Conservation (phyloP, 1,139 yeast genomes). For the Arxiozyma slooffiae region DNA sequence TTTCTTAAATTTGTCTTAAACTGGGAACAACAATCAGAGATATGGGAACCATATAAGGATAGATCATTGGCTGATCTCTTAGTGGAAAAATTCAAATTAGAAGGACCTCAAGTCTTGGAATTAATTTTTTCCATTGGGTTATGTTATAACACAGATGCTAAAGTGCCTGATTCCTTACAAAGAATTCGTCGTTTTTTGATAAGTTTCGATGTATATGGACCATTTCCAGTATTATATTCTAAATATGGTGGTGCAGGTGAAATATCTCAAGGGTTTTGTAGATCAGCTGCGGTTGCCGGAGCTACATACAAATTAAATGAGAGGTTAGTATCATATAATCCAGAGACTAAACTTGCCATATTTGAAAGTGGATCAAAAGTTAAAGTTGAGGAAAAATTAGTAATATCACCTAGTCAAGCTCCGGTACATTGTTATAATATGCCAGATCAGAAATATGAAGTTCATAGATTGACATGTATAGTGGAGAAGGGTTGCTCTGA, state of each 20-base stretch:
- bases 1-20: constrained; percentile 81
- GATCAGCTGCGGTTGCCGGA: constrained; percentile 98
- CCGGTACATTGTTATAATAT: constrained; percentile 35
- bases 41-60: constrained; percentile 48
- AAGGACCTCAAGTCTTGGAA: constrained; percentile 67
- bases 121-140: constrained; percentile 79
- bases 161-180: constrained; percentile 64
- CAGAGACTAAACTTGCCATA: constrained; percentile 52
- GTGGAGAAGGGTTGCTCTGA: constrained; percentile 82
- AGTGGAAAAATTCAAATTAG: constrained; percentile 55
- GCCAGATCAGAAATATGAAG: constrained; percentile 40
- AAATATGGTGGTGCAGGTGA: constrained; percentile 97
- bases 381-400: constrained; percentile 64
- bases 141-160: constrained; percentile 48
- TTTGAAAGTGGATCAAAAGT: constrained; percentile 71
- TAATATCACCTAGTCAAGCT: constrained; percentile 63
- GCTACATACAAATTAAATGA: constrained; percentile 83
- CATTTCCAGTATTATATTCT: constrained; percentile 83
- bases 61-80: constrained; percentile 53
- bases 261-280: constrained; percentile 89
- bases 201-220: constrained; percentile 89
- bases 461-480: constrained; percentile 69
- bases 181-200: constrained; percentile 73
- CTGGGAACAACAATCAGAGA: constrained; percentile 46
- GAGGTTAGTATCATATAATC: constrained; percentile 52